These are phyloP conservation scores for Salix dunnii DNA, from an alignment of 345 rosid species.

Conservation along the genomic window DNA sequence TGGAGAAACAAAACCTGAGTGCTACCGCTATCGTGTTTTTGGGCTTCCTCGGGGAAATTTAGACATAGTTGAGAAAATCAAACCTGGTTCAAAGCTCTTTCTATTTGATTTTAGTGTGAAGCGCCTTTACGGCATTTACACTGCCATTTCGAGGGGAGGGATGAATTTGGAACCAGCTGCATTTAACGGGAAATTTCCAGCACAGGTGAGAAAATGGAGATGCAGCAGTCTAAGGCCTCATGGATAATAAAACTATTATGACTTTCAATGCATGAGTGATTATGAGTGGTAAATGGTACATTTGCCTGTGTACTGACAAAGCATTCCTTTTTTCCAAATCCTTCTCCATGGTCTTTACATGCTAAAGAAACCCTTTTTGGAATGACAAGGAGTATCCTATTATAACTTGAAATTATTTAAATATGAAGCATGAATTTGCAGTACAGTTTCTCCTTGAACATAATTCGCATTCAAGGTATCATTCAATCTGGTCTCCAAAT, in stretches of 20 bases:
- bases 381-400: background rate
- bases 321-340: background rate
- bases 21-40: slow-evolving; percentile 34
- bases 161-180: slow-evolving; percentile 34
- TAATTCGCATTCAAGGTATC: background rate
- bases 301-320: background rate
- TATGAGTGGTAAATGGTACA: background rate
- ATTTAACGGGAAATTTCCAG: slow-evolving; percentile 29
- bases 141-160: slow-evolving; percentile 30
- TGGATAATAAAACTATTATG: background rate
- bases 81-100: slow-evolving; percentile 26
- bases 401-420: background rate
- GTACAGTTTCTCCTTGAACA: background rate
- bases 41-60: slow-evolving; percentile 26
- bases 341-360: background rate
- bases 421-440: background rate
- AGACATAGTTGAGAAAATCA: slow-evolving; percentile 24
- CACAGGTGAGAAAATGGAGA: slow-evolving; percentile 22
- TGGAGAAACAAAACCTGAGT: slow-evolving; percentile 26
- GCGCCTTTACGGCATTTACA: slow-evolving; percentile 32
- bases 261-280: background rate
- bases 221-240: background rate
- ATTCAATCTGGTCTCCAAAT: background rate
- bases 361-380: background rate
- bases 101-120: slow-evolving; percentile 34